Base-by-base conservation (phyloP, 208 protist genomes). In the Kentomonas sorsogonicus region DNA sequence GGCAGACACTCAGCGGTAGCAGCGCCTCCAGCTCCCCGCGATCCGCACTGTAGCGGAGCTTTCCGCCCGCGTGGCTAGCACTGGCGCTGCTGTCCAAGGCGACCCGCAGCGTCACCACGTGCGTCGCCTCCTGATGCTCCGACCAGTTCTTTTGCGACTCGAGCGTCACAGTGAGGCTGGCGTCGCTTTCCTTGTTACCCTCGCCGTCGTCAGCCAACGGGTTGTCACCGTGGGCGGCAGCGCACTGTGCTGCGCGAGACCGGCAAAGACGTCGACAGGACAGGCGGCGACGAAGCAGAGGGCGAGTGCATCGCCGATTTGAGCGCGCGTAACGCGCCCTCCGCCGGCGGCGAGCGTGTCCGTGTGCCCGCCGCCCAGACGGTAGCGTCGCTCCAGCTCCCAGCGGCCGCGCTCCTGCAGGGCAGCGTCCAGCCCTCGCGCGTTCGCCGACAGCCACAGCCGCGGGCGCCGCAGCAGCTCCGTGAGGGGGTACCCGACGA, bases 71-170 rank as follows among this genome's bases (percentile, higher is more conserved):
- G n/a, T n/a, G n/a, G n/a, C n/a, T n/a, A n/a, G n/a, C n/a, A n/a
- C n/a, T n/a, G 26, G 29, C 34, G 38, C 60, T 57, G 1, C 39
- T 41, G 11, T 58, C 53, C 18, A 50, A 45, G 48, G 59, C 51
- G n/a, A 48, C 23, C 9, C 84, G 61, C 6, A 66, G 46, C 41
- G 38, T 43, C 15, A 91, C 67, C 22, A 88, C 66, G 56, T 91
- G 84, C n/a, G 66, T 79, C 0, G 63, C 20, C 67, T 91, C 84
- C n/a, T 60, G 48, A 6, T 53, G 25, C 41, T 85, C 70, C 3
- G 10, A 10, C 84, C 84, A 91, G 41, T 88, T 72, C 27, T 84
- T 87, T 23, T 74, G 79, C n/a, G 84, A 91, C 50, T 77, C 77
- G 9, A 91, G 70, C 30, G 70, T 74, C 16, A 74, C 72, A 20